Base-by-base conservation (phyloP, 768 basidiomycete species). In the Serendipita indica region DNA sequence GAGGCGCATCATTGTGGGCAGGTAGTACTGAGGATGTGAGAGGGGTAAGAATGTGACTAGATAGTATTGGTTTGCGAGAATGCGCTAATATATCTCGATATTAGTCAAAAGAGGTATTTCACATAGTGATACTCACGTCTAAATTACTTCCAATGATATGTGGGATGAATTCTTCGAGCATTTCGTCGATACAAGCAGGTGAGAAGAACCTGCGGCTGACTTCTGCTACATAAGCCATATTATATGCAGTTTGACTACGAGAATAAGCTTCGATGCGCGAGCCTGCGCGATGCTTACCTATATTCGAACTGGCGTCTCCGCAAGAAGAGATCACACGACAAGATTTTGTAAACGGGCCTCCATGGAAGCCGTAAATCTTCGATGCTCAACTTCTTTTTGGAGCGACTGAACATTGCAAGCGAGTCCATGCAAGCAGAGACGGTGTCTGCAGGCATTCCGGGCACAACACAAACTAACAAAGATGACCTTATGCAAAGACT, bases 161-260 rank as follows among this genome's bases (percentile, higher is more conserved):
- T 3, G 90, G 89, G 7, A 96, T 71, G 67, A 93, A 90, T 0
- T 78, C 82, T n/a, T 83, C 75, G 30, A 96, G 79, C 89, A 96
- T 93, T 64, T 88, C 85, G 63, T 84, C 81, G 57, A 83, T 83
- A 33, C 88, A 84, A 39, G 85, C 80, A 16, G 90, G 90, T 64
- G 91, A 89, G 71, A 91, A 93, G 75, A 93, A 93, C 58, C 86
- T 75, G 57, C 87, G 79, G 43, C 79, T 73, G 65, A 75, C 75
- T 34, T 82, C 78, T 30, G 83, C 82, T 61, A 86, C 74, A 63
- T 79, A 79, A 2, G 82, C 84, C 81, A 86, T 81, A 64, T 79
- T 84, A 79, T 80, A 86, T 16, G 84, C 78, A n/a, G 82, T 69
- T 71, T 85, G 84, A 61, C 84, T 86, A 62, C 22, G 39, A 12